Evolutionary conservation across 2,329 filamentous ascomycete species (phyloP), one percentile per base, ranked within the genome.

Genomic region (Aspergillus novofumigatus): DNA sequence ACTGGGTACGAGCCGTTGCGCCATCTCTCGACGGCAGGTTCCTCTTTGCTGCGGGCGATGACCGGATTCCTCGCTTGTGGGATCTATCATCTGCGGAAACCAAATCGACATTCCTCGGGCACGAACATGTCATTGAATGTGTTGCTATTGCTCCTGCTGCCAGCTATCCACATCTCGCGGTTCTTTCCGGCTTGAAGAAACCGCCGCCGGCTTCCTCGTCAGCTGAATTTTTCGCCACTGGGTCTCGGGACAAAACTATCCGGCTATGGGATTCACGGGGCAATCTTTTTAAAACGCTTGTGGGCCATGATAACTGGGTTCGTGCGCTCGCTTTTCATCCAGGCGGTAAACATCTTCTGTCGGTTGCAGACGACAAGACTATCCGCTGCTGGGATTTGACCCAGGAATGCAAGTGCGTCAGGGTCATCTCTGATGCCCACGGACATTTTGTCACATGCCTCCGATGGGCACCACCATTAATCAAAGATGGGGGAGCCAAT

Each of bases 281-380:
- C 38, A 90, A 87, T 6, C 85, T 90, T 60, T 85, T 97, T 69
- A 92, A 90, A 72, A 93, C 89, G 0, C 79, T 97, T 3, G 77
- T 86, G 0, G 92, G 92, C 1, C 92, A 97, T 72, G 92, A 97
- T 72, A 96, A 96, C 72, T 97, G 92, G 92, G 85, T 97, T 8
- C 86, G 90, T 32, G 89, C 83, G 0, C 75, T 97, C 5, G 86
- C 90, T 4, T 97, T 96, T 72, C 92, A 97, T 69, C 92, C 92
- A 0, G 89, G 90, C 6, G 92, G 92, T 48, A 94, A 92, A 74
- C 96, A 93, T 67, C 81, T 97, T 1, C 77, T 96, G 1, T 92
- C 88, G 6, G 89, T 89, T 23, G 84, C 88, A 10, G 93, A 97
- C 71, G 92, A 97, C 76, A 95, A 92, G 77, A 92, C 90, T 4